Conservation (phyloP, 2,329 filamentous ascomycete species). For the Sarocladium strictum region DNA sequence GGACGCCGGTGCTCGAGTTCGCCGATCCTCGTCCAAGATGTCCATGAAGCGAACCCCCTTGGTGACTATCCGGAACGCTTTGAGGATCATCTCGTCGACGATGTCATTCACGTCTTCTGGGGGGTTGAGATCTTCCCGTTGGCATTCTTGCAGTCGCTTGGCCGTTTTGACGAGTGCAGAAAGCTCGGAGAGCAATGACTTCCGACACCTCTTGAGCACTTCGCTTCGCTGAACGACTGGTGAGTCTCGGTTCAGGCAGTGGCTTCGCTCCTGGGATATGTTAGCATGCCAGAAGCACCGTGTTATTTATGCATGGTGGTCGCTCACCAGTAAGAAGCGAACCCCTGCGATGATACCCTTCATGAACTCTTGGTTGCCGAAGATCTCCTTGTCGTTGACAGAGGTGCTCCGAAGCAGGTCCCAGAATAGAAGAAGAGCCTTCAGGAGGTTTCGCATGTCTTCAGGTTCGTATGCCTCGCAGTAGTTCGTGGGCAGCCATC, state of each 20-base stretch:
- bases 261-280: slow-evolving; percentile 65
- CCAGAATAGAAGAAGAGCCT: slow-evolving; percentile 87
- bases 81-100: slow-evolving; percentile 87
- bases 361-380: slow-evolving; percentile 90
- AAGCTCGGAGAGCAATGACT: slow-evolving; percentile 81
- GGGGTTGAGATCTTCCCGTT: slow-evolving; percentile 41
- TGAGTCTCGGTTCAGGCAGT: slow-evolving; percentile 82
- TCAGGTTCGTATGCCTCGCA: slow-evolving; percentile 92
- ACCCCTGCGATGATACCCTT: slow-evolving; percentile 91
- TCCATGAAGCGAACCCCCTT: slow-evolving; percentile 87
- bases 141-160: slow-evolving; percentile 74
- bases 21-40: slow-evolving; percentile 63
- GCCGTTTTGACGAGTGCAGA: slow-evolving; percentile 84
- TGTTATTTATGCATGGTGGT: not conserved
- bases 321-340: slow-evolving; percentile 74
- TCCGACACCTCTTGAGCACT: slow-evolving; percentile 71
- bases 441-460: slow-evolving; percentile 77
- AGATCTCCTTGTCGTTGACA: slow-evolving; percentile 69
- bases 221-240: slow-evolving; percentile 69
- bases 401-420: slow-evolving; percentile 76
- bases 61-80: slow-evolving; percentile 90
- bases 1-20: slow-evolving; percentile 42
- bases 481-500: slow-evolving; percentile 97
- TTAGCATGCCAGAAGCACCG: slow-evolving; percentile 10
- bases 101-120: slow-evolving; percentile 63